These are phyloP conservation scores for Thalassiosira mediterranea DNA, from an alignment of 352 stramenopile genomes.

Conservation along the genomic window DNA sequence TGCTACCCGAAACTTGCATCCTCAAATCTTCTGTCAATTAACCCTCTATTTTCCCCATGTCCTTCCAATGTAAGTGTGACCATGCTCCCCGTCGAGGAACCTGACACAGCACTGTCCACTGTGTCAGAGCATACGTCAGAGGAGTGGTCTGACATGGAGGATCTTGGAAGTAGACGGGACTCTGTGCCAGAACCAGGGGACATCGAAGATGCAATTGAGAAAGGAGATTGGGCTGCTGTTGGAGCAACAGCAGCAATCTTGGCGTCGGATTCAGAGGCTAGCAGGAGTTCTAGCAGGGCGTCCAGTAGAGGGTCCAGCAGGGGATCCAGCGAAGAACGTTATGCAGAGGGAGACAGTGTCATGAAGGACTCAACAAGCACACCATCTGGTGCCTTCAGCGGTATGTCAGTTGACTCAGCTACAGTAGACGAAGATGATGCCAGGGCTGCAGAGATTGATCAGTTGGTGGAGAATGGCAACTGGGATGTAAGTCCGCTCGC, in stretches of 20 bases:
- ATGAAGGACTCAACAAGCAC: background rate
- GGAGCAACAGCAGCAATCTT: slow-evolving; percentile 49
- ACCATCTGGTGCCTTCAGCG: background rate
- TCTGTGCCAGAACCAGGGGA: slow-evolving; percentile 11
- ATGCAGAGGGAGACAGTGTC: no score
- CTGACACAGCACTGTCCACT: slow-evolving; percentile 10
- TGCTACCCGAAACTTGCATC: background rate
- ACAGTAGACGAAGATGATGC: slow-evolving; percentile 15
- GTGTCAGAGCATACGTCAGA: slow-evolving; percentile 11
- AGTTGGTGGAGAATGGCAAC: slow-evolving; percentile 44
- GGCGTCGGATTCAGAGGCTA: slow-evolving; percentile 18
- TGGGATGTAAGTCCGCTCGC: no score
- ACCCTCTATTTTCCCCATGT: slow-evolving; percentile 3
- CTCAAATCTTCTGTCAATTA: background rate
- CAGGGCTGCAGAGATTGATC: slow-evolving; percentile 37
- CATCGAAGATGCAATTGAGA: slow-evolving; percentile 39
- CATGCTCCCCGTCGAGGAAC: slow-evolving; percentile 33
- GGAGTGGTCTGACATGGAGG: no score
- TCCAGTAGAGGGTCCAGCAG: background rate
- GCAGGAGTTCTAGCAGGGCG: background rate
- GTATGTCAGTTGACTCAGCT: background rate
- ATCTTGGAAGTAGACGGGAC: slow-evolving; percentile 1
- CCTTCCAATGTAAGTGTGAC: slow-evolving; percentile 24
- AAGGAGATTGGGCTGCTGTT: slow-evolving; percentile 48
- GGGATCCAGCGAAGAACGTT: no score